A percentile compares a stretch with the other conserved stretches of the same genome.
Evolutionary conservation across 2,329 filamentous ascomycete genomes (phyloP).

Genomic region (Orbilia ellipsospora): DNA sequence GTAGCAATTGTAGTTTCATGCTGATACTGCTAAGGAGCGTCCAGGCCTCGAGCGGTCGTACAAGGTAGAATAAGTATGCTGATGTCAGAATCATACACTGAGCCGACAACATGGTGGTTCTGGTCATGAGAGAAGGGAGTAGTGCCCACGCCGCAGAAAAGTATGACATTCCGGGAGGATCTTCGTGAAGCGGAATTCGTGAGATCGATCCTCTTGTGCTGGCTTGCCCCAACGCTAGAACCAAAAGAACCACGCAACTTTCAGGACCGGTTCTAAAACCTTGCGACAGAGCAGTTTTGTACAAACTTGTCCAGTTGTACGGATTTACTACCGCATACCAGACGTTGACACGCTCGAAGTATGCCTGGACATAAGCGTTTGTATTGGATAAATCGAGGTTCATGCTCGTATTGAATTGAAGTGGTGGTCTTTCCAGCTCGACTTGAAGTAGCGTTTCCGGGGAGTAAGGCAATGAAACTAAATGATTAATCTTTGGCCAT

Average conservation of each 20-base stretch:
- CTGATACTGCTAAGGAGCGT: slow-evolving; percentile 81
- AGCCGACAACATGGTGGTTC: slow-evolving; percentile 79
- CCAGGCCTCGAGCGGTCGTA: slow-evolving; percentile 85
- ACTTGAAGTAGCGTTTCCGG: slow-evolving; percentile 83
- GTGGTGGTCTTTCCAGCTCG: slow-evolving; percentile 81
- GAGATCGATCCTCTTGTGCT: slow-evolving; percentile 81
- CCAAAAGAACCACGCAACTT: slow-evolving; percentile 82
- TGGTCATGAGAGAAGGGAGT: slow-evolving; percentile 80
- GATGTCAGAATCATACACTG: slow-evolving; percentile 84
- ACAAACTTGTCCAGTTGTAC: slow-evolving; percentile 80
- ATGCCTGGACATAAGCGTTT: slow-evolving; percentile 78
- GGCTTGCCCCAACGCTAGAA: slow-evolving; percentile 80
- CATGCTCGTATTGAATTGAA: slow-evolving; percentile 70
- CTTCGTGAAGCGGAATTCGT: slow-evolving; percentile 73
- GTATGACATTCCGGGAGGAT: slow-evolving; percentile 80
- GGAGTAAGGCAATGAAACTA: slow-evolving; percentile 81
- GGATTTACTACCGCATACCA: slow-evolving; percentile 90
- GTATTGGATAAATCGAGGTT: slow-evolving; percentile 80
- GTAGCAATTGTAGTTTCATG: slow-evolving; percentile 81
- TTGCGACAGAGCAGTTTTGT: slow-evolving; percentile 78
- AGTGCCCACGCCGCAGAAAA: slow-evolving; percentile 84
- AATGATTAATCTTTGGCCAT: slow-evolving; percentile 81
- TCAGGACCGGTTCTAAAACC: slow-evolving; percentile 82
- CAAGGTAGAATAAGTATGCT: slow-evolving; percentile 84
- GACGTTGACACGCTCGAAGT: slow-evolving; percentile 82